These are phyloP conservation scores for Gnomoniopsis smithogilvyi DNA, from an alignment of 2,329 filamentous ascomycete genomes.

Conservation along the genomic window DNA sequence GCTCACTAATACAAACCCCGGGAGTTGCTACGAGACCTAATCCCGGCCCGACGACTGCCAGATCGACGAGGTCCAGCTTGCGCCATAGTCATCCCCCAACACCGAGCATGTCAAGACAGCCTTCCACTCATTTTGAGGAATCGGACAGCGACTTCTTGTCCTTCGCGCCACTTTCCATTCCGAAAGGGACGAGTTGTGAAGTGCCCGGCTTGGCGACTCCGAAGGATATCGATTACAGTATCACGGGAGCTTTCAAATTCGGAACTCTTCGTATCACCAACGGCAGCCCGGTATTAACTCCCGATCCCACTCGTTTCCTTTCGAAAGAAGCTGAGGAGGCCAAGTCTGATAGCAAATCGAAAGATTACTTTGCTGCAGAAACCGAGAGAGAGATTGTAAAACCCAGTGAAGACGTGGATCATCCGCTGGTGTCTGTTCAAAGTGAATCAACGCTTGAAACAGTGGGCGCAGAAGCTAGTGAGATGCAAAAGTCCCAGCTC, in stretches of 20 bases:
- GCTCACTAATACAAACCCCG: slow-evolving; percentile 46
- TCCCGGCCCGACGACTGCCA: slow-evolving; percentile 23
- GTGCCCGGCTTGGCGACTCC: slow-evolving; percentile 43
- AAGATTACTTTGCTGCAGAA: slow-evolving; percentile 4
- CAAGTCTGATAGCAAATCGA: neutral
- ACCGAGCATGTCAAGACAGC: slow-evolving; percentile 34
- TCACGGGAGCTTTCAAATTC: slow-evolving; percentile 60
- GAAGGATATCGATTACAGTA: slow-evolving; percentile 54
- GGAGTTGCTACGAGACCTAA: slow-evolving; percentile 44
- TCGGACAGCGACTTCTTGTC: slow-evolving; percentile 32
- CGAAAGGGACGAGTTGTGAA: slow-evolving; percentile 21
- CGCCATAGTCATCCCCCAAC: slow-evolving; percentile 37
- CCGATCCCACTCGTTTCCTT: slow-evolving; percentile 20
- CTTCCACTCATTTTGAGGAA: slow-evolving; percentile 36
- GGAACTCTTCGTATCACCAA: slow-evolving; percentile 63
- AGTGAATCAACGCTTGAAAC: neutral
- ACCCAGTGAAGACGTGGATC: neutral
- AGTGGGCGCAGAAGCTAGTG: neutral
- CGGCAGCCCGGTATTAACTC: slow-evolving; percentile 51
- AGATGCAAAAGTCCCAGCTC: neutral
- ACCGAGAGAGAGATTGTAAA: neutral
- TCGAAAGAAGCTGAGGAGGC: neutral
- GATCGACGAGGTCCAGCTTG: slow-evolving; percentile 30
- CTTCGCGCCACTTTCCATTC: slow-evolving; percentile 23
- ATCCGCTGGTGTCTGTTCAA: neutral